Evolutionary conservation across 129 eudicot species (phyloP).

Genomic region (Centella asiatica): DNA sequence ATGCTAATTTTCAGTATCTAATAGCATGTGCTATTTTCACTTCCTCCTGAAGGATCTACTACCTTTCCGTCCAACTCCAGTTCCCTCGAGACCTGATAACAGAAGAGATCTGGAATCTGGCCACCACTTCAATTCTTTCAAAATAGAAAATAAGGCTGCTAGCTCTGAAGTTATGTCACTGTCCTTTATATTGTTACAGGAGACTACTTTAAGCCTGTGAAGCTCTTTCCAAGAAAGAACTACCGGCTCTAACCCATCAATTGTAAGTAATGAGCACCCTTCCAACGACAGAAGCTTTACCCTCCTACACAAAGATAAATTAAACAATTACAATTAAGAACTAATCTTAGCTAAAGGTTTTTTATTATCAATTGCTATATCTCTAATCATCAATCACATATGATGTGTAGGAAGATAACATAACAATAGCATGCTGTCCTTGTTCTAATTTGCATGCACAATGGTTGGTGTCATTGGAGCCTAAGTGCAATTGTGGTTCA

Average conservation of each 20-base stretch:
- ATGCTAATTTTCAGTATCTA: neutral
- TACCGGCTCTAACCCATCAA: conserved; percentile 70
- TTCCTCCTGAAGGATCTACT: conserved; percentile 63
- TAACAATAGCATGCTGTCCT: neutral
- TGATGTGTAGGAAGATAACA: neutral
- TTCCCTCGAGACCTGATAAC: conserved; percentile 68
- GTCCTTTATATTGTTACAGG: conserved; percentile 82
- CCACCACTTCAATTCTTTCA: conserved; percentile 87
- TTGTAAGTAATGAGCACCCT: conserved; percentile 84
- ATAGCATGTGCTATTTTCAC: conserved; percentile 21
- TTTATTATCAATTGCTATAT: too few relatives aligned
- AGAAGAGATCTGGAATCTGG: conserved; percentile 84
- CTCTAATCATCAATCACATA: neutral
- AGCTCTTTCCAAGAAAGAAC: conserved; percentile 80
- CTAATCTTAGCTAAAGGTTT: neutral
- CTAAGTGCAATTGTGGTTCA: too few relatives aligned
- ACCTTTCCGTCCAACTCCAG: conserved; percentile 85
- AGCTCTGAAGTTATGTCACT: conserved; percentile 65
- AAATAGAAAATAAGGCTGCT: conserved; percentile 65
- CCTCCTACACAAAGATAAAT: conserved; percentile 41
- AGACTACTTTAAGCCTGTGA: conserved; percentile 64
- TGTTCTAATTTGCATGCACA: too few relatives aligned
- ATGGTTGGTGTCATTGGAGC: too few relatives aligned
- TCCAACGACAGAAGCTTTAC: conserved; percentile 65
- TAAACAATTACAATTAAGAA: neutral